These are phyloP conservation scores for Vitis hybrid DNA, from an alignment of 177 flowering plant genomes.

Conservation along the genomic window DNA sequence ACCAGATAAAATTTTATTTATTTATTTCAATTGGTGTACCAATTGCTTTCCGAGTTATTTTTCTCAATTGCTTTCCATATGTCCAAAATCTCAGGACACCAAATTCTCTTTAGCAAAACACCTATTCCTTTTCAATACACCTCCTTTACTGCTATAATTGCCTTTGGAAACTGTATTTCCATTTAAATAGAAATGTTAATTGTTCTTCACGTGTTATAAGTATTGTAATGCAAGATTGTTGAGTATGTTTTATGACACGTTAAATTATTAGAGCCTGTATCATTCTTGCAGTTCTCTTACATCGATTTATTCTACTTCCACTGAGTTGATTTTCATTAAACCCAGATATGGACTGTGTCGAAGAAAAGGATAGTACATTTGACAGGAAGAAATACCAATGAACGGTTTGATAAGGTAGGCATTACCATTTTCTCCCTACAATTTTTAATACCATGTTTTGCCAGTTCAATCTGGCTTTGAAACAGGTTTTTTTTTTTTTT, in stretches of 20 bases:
- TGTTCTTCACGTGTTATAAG: no score
- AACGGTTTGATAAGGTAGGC: conserved; percentile 44
- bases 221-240: no score
- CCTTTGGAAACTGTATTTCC: no score
- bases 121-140: neutral
- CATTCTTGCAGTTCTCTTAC: neutral
- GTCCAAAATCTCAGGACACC: neutral
- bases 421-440: neutral
- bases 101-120: neutral
- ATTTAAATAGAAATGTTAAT: no score
- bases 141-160: neutral
- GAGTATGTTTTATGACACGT: no score
- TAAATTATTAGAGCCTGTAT: neutral
- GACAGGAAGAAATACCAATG: conserved; percentile 39
- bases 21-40: neutral
- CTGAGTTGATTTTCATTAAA: neutral
- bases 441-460: neutral
- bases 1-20: no score
- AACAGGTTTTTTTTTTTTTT: neutral
- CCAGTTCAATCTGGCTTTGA: no score
- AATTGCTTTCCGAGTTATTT: neutral
- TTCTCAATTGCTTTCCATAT: neutral
- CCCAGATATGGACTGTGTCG: conserved; percentile 32
- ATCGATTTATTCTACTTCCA: neutral
- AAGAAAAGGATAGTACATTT: conserved; percentile 33